Evolutionary conservation across 352 stramenopile species (phyloP), one percentile per base, ranked within the genome.

Genomic region (Phytophthora niederhauseri): DNA sequence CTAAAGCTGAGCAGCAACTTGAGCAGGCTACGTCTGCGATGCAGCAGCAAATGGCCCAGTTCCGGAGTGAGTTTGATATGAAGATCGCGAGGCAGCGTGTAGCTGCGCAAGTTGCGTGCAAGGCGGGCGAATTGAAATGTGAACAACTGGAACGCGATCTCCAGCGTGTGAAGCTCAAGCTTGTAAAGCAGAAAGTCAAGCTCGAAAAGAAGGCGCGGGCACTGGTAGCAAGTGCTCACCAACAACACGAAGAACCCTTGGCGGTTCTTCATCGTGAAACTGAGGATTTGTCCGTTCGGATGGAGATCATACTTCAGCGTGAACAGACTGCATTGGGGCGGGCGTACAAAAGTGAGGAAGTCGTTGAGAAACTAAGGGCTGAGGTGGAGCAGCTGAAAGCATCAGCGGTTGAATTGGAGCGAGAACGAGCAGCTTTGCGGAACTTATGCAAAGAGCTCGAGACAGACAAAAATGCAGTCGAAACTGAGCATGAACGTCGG

Each of bases 151-250:
- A 82, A 31, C 55, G 34, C 3, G 56, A 72, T 2, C 36, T 81
- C n/a, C 59, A 74, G 9, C 55, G 57, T 17, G 48, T 71, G 22
- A 68, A 70, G 20, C 31, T 57, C 8, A 83, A 76, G 30, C 30
- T 72, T 9, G 41, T 41, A 0, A 86, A 89, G 24, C 76, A 84
- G 15, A 91, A 89, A 31, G 51, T 73, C 15, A 88, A 88, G 34
- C 66, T 89, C 31, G 75, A 88, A 20, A 86, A 85, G 55, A 90
- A 87, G 20, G 43, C 84, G 15, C 74, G 75, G 15, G 64, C 58
- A 3, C 30, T 87, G 19, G 66, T 84, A 59, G 71, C 53, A 0
- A 78, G n/a, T 36, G 60, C 66, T 22, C 63, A 67, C 28, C 64
- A 73, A 36, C 57, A 71, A 17, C 56, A 76, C 9, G 41, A 76